Base-by-base conservation (phyloP, 805 yeast species). In the Suhomyces sp. region DNA sequence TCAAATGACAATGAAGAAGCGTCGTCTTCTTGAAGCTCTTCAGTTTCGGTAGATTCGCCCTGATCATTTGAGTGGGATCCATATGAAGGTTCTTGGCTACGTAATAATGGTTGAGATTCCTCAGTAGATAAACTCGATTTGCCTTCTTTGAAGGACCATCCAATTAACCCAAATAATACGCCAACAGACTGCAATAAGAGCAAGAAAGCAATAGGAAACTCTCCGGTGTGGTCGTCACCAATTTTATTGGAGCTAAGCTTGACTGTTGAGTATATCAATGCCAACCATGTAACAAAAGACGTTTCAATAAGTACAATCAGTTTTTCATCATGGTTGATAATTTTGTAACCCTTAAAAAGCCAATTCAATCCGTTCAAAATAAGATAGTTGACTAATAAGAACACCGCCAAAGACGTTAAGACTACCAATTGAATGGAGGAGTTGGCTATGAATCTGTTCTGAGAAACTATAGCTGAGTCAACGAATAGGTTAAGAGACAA, bases 271-370 rank as follows among this genome's bases (percentile, higher is more conserved):
- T 56, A 64, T 7, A 85, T 61, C 50, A 87, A 72, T 0, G 70
- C 58, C 0, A 77, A 50, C 96, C 96, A 90, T 53, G 79, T 70
- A 3, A 80, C 54, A 35, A 80, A 65, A 33, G 85, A 78, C 10
- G 81, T 67, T 65, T 87, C 87, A 22, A 85, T 60, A 2, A 85
- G 64, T 2, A 80, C 72, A 17, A 83, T 72, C 51, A 86, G 76
- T 63, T 88, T 87, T 59, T 83, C 84, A 47, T 84, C 79, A 69
- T 73, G 75, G 49, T 70, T 70, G 47, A 67, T 57, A 41, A 69
- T 63, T 53, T 73, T 74, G 52, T 64, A 66, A 5, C 62, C 59
- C 45, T 61, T 63, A 58, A 73, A 71, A 1, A 74, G 49, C 23
- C 64, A 55, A 53, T 75, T 75, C 27, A 73, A 59, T 9, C 70